Evolutionary conservation across 2,329 filamentous ascomycete species (phyloP), one percentile per base, ranked within the genome.

Genomic region (Alternaria sp.): DNA sequence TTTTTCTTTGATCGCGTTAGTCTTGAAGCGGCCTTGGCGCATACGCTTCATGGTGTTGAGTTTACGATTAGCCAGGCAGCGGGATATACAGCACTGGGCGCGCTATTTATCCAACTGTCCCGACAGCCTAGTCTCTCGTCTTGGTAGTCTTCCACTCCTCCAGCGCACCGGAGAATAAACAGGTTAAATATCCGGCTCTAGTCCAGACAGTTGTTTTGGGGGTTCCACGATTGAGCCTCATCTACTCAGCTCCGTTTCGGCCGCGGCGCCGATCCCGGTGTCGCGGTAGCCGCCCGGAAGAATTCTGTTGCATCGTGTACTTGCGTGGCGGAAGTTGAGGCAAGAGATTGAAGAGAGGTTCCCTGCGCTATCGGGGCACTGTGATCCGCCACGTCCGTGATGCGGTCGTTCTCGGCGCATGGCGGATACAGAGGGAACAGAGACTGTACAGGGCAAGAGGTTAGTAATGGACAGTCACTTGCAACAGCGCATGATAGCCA

Each of bases 231-330:
- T 66, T 66, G 66, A 68, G 66, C 62, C 66, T 66, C 62, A 65
- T 56, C 25, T 54, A 57, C 28, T 45, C 50, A 55, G 59, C 54
- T 68, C 64, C 63, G 70, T 62, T 59, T 63, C 70, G 70, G 70
- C 70, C 64, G 68, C 70, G 68, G 68, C 70, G 64, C 68, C 67
- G 64, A 68, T 54, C 43, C 60, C 64, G 65, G 52, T 54, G 57
- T 48, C 55, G 62, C 62, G 58, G 64, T 60, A 66, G 66, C 40
- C 61, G 65, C 48, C 64, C 69, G 69, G 69, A 72, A 70, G 60
- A 71, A 70, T 67, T 71, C 50, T 55, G 30, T 57, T 28, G 34
- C 56, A 53, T 53, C 27, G 55, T 51, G 43, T 36, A 45, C 48
- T 44, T 48, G 44, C 32, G 43, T n/a, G 22, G 38, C n/a, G 49